These are phyloP conservation scores for Beauveria sp. DNA, from an alignment of 2,329 filamentous ascomycete genomes.

Conservation along the genomic window DNA sequence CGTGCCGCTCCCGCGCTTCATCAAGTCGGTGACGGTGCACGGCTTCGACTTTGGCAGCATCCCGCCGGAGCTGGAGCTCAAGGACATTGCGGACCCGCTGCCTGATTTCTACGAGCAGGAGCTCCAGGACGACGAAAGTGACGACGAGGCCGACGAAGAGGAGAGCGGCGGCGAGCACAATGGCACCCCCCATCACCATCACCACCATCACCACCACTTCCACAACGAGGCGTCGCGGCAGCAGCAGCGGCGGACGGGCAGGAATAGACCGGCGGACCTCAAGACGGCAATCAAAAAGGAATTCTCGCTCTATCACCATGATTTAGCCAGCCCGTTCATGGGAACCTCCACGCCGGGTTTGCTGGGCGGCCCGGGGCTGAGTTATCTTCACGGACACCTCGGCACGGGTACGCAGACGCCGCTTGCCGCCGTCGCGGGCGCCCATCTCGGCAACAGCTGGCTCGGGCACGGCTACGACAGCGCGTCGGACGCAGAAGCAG, in stretches of 20 bases:
- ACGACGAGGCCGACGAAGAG: conserved; percentile 13
- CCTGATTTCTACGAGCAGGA: conserved; percentile 93
- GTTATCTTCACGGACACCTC: conserved; percentile 76
- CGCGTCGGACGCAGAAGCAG: not conserved
- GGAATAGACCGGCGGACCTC: conserved; percentile 19
- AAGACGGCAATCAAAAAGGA: conserved; percentile 27
- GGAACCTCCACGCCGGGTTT: conserved; percentile 55
- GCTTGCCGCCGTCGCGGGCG: conserved; percentile 69
- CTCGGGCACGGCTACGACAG: conserved; percentile 18
- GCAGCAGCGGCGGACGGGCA: conserved; percentile 15
- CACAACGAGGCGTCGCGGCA: not conserved
- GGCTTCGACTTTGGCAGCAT: conserved; percentile 86
- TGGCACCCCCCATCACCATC: conserved; percentile 20
- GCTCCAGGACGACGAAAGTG: conserved; percentile 44
- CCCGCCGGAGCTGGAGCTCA: conserved; percentile 79
- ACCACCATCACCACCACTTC: conserved; percentile 4
- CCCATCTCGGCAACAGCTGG: conserved; percentile 35
- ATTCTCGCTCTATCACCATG: conserved; percentile 23
- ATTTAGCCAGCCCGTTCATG: conserved; percentile 49
- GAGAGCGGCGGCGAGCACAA: conserved; percentile 8
- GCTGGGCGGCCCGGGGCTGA: conserved; percentile 66
- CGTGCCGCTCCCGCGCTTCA: conserved; percentile 85
- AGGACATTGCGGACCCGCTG: conserved; percentile 92
- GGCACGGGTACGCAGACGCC: conserved; percentile 72
- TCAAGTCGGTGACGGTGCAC: conserved; percentile 90